These are phyloP conservation scores for Codiaeum variegatum DNA, from an alignment of 441 rosid genomes.

Conservation along the genomic window DNA sequence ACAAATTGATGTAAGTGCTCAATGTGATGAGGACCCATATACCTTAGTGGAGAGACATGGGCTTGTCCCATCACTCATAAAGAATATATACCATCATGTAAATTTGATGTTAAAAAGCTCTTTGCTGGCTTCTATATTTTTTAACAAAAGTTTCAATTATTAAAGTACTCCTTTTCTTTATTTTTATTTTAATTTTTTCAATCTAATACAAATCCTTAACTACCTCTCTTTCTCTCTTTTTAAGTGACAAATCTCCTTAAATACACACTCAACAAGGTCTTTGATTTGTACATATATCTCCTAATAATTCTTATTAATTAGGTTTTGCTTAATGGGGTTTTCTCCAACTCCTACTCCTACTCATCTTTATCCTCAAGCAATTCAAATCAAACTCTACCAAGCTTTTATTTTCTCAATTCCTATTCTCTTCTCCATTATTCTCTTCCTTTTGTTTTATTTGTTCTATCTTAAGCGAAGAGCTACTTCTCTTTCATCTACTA, in stretches of 20 bases:
- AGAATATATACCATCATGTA: constrained; percentile 34
- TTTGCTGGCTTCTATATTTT: constrained; percentile 22
- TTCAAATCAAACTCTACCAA: constrained; percentile 88
- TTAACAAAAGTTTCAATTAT: constrained; percentile 19
- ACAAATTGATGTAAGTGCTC: constrained; percentile 28
- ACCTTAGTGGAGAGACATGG: constrained; percentile 38
- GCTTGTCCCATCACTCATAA: constrained; percentile 43
- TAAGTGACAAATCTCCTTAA: constrained; percentile 11
- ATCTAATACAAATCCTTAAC: constrained; percentile 20
- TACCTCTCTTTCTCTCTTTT: constrained; percentile 5
- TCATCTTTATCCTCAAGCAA: constrained; percentile 74
- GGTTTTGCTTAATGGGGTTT: constrained; percentile 43
- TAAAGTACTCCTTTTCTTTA: constrained; percentile 17
- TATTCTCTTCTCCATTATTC: constrained; percentile 82
- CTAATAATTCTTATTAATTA: constrained; percentile 3
- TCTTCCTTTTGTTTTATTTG: constrained; percentile 77
- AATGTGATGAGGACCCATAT: constrained; percentile 37
- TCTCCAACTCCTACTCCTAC: constrained; percentile 57
- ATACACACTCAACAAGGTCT: constrained; percentile 22
- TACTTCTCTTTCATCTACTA: constrained; percentile 44
- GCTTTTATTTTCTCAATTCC: constrained; percentile 98
- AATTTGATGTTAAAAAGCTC: constrained; percentile 33
- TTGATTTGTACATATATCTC: constrained; percentile 25
- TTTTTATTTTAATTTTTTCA: not conserved
- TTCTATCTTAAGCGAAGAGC: constrained; percentile 95